Conservation (phyloP, 257 asterid genomes). For the Solanum arcanum region DNA sequence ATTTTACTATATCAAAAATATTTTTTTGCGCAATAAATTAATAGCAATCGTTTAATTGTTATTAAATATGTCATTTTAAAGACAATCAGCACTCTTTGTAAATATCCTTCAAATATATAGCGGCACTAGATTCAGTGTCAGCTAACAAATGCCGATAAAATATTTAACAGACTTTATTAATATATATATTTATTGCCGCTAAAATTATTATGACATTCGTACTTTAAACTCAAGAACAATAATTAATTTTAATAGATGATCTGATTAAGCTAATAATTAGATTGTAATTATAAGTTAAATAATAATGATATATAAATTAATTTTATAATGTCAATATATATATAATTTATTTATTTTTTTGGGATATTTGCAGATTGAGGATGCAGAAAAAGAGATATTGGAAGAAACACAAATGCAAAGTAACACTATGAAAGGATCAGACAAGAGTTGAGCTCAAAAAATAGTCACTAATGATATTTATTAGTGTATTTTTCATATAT, state of each 20-base stretch:
- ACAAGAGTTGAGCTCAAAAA: neutral
- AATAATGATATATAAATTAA: neutral
- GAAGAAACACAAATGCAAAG: neutral
- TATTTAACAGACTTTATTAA: no score
- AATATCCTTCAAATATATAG: no score
- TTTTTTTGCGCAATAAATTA: no score
- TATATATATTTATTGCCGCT: no score
- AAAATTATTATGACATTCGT: neutral
- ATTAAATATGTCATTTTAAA: no score
- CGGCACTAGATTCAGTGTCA: no score
- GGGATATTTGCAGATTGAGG: constrained; percentile 1
- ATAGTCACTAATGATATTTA: neutral
- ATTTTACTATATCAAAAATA: no score
- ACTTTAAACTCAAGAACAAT: neutral
- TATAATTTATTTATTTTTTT: neutral
- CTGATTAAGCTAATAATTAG: neutral
- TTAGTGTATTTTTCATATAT: neutral
- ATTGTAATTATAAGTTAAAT: neutral
- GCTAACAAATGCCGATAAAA: no score
- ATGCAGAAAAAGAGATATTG: neutral
- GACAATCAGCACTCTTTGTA: no score
- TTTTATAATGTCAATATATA: neutral
- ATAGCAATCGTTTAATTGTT: no score
- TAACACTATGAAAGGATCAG: neutral
- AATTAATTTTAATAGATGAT: neutral